phyloP scores from a whole-genome alignment of 2,329 filamentous ascomycete species.

The Aspergillus intermedius region DNA sequence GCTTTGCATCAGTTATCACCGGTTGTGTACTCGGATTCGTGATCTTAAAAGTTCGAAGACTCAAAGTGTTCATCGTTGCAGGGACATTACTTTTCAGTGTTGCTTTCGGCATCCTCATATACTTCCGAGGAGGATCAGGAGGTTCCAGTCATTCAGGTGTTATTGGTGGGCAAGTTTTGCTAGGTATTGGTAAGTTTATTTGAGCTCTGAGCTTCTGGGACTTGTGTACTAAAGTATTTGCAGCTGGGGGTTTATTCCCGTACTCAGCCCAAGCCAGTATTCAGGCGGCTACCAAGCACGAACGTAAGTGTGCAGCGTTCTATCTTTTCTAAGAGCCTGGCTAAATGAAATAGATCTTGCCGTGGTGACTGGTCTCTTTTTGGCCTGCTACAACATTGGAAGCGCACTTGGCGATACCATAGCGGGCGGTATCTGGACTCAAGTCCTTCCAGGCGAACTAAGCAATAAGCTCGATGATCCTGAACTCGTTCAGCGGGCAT shows the following conservation, averaged over 20 bases:
- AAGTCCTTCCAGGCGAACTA: slow-evolving; percentile 48
- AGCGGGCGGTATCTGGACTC: slow-evolving; percentile 58
- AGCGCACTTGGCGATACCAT: slow-evolving; percentile 55
- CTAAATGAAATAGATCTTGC: slow-evolving; percentile 44
- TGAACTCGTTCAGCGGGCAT: slow-evolving; percentile 35
- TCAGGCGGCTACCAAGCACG: slow-evolving; percentile 46
- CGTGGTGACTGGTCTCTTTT: slow-evolving; percentile 57
- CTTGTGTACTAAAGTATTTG: background rate
- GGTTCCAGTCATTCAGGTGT: slow-evolving; percentile 47
- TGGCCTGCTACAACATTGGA: slow-evolving; percentile 59
- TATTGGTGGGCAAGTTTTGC: slow-evolving; percentile 56
- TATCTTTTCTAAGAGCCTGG: too few species aligned
- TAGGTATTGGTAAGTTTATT: slow-evolving; percentile 46
- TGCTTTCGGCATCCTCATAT: slow-evolving; percentile 60
- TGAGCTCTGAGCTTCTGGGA: too few species aligned
- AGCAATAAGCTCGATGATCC: slow-evolving; percentile 31
- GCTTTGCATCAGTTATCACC: slow-evolving; percentile 51
- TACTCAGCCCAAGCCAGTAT: slow-evolving; percentile 48
- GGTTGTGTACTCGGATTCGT: slow-evolving; percentile 53
- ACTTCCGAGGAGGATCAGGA: slow-evolving; percentile 51
- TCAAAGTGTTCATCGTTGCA: slow-evolving; percentile 58
- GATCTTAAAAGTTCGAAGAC: slow-evolving; percentile 51
- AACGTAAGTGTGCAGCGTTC: slow-evolving; percentile 25
- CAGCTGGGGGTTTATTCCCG: slow-evolving; percentile 55
- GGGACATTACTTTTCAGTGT: slow-evolving; percentile 57